phyloP scores from a whole-genome alignment of 129 eudicot species.

The Glebionis coronaria region DNA sequence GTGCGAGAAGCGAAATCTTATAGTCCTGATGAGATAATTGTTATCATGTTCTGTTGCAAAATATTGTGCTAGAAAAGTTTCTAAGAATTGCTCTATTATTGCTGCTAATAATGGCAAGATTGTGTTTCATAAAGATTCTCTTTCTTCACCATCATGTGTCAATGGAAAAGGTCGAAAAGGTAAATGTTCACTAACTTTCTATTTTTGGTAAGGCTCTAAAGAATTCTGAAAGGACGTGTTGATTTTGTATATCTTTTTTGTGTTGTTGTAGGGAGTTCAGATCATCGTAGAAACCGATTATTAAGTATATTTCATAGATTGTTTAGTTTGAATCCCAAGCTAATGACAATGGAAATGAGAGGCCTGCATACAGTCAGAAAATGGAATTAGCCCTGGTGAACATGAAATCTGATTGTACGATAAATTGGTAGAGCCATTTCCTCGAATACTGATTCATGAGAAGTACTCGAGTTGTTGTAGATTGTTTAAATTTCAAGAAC shows the following conservation, averaged over 20 bases:
- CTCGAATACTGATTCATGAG: constrained; percentile 55
- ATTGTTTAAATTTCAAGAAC: constrained; percentile 68
- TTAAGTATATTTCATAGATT: constrained; percentile 58
- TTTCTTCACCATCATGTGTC: constrained; percentile 34
- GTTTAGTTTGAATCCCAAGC: constrained; percentile 40
- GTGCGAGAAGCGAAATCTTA: constrained; percentile 77
- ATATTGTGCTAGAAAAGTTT: constrained; percentile 75
- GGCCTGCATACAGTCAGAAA: constrained; percentile 30
- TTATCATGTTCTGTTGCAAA: constrained; percentile 79
- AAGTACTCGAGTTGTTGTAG: constrained; percentile 74
- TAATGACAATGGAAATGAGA: constrained; percentile 30
- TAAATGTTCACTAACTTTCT: background rate
- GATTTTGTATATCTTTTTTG: background rate
- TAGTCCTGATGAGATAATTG: constrained; percentile 60
- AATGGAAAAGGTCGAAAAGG: constrained; percentile 47
- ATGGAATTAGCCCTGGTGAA: constrained; percentile 27
- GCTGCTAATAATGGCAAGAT: constrained; percentile 89
- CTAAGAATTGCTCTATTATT: constrained; percentile 56
- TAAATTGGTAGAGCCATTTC: constrained; percentile 43
- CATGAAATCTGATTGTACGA: constrained; percentile 7
- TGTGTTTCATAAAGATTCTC: constrained; percentile 58
- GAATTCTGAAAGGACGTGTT: constrained; percentile 20
- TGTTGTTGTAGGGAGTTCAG: constrained; percentile 36
- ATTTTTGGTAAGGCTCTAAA: constrained; percentile 11
- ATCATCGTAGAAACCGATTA: constrained; percentile 49